phyloP scores from a whole-genome alignment of 2,329 filamentous ascomycete species.

The Aurifilum marmelostoma region DNA sequence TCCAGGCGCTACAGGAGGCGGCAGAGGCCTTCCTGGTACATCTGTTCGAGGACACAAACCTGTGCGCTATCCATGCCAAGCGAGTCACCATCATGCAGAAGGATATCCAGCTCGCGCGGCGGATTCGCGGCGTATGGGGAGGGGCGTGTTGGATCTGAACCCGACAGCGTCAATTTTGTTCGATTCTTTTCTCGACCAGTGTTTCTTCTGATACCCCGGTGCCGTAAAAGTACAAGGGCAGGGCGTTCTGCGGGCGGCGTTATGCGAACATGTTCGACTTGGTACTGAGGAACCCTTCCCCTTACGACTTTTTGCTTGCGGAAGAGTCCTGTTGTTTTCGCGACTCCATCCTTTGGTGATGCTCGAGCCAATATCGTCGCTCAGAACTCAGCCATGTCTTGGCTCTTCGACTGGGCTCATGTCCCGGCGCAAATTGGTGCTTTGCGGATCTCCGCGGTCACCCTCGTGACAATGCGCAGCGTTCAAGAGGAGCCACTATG shows the following conservation, averaged over 20 bases:
- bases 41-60: constrained; percentile 94
- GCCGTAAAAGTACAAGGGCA: not conserved
- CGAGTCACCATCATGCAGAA: constrained; percentile 97
- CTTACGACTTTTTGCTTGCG: not conserved
- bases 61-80: constrained; percentile 96
- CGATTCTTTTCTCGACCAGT: not conserved
- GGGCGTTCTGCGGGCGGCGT: constrained; percentile 12
- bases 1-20: constrained; percentile 90
- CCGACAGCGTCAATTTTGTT: not conserved
- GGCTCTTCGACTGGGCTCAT: not conserved
- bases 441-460: not conserved
- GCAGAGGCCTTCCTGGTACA: constrained; percentile 96
- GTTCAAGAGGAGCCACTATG: not conserved
- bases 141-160: constrained; percentile 57
- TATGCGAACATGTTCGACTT: not conserved
- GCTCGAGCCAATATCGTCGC: not conserved
- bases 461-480: not conserved
- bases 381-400: not conserved
- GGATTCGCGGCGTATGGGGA: constrained; percentile 79
- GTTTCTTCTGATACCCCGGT: constrained; percentile 10
- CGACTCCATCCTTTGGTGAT: not conserved
- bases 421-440: not conserved
- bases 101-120: constrained; percentile 89
- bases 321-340: not conserved
- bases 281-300: not conserved